Conservation (phyloP, 257 asterid species). For the Handroanthus guayacan region DNA sequence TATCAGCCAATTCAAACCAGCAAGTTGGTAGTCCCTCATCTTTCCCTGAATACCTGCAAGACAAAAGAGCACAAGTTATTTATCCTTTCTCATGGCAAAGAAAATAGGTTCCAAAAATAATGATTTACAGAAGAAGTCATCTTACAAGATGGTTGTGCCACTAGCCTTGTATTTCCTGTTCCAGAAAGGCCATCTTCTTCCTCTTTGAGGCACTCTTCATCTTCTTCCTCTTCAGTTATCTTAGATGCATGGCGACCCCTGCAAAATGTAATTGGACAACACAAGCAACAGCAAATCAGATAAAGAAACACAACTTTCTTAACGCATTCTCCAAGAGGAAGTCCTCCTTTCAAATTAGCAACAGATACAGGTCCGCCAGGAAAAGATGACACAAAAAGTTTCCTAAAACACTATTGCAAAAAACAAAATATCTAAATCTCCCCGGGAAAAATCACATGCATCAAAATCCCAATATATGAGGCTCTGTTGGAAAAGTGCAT, state of each 20-base stretch:
- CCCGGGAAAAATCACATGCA: background rate
- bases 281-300: slow-evolving; percentile 16
- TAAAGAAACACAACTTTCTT: background rate
- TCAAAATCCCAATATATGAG: slow-evolving; percentile 9
- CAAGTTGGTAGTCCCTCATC: slow-evolving; percentile 99
- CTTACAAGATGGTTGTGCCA: slow-evolving; percentile 98
- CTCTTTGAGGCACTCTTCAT: slow-evolving; percentile 92
- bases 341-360: background rate
- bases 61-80: background rate
- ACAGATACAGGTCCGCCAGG: background rate
- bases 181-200: slow-evolving; percentile 85
- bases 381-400: background rate
- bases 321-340: background rate
- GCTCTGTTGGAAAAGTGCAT: background rate
- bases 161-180: slow-evolving; percentile 81
- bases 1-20: slow-evolving; percentile 98
- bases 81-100: background rate
- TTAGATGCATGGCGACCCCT: slow-evolving; percentile 99
- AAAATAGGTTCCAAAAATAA: background rate
- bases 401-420: slow-evolving; percentile 10
- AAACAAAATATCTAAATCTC: slow-evolving; percentile 12
- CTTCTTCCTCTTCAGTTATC: slow-evolving; percentile 98
- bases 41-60: slow-evolving; percentile 94
- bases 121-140: slow-evolving; percentile 16
- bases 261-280: slow-evolving; percentile 35